Evolutionary conservation across 306 rosid species (phyloP).

Genomic region (Delonix regia): DNA sequence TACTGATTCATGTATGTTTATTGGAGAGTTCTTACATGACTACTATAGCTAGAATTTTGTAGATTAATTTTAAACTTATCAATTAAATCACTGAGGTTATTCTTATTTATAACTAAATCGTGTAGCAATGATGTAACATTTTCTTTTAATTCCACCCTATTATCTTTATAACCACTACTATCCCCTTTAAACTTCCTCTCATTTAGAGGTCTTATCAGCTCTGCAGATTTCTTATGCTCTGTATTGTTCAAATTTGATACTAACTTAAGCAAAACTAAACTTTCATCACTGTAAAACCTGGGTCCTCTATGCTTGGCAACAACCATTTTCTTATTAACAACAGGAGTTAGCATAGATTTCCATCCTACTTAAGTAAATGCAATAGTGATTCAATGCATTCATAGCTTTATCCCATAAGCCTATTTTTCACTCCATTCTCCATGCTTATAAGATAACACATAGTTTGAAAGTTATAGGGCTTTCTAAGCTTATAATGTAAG

Average conservation of each 20-base stretch:
- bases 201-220: conserved; percentile 43
- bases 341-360: too few relatives aligned
- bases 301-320: conserved; percentile 58
- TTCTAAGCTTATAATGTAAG: too few relatives aligned
- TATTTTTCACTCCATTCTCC: too few relatives aligned
- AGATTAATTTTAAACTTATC: too few relatives aligned
- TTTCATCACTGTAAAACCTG: conserved; percentile 48
- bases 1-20: too few relatives aligned
- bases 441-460: too few relatives aligned
- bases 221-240: conserved; percentile 51
- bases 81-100: conserved; percentile 31
- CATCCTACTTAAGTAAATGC: too few relatives aligned
- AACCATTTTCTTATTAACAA: conserved; percentile 51
- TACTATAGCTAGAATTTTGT: too few relatives aligned
- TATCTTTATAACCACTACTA: conserved; percentile 57
- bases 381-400: too few relatives aligned
- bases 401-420: too few relatives aligned
- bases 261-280: conserved; percentile 52
- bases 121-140: conserved; percentile 35
- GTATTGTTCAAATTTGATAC: conserved; percentile 45
- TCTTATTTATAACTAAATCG: conserved; percentile 37
- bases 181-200: conserved; percentile 51
- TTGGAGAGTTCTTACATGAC: too few relatives aligned
- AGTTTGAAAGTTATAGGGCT: too few relatives aligned
- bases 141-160: conserved; percentile 36